These are phyloP conservation scores for Cercospora sesami DNA, from an alignment of 2,329 filamentous ascomycete genomes.

Conservation along the genomic window DNA sequence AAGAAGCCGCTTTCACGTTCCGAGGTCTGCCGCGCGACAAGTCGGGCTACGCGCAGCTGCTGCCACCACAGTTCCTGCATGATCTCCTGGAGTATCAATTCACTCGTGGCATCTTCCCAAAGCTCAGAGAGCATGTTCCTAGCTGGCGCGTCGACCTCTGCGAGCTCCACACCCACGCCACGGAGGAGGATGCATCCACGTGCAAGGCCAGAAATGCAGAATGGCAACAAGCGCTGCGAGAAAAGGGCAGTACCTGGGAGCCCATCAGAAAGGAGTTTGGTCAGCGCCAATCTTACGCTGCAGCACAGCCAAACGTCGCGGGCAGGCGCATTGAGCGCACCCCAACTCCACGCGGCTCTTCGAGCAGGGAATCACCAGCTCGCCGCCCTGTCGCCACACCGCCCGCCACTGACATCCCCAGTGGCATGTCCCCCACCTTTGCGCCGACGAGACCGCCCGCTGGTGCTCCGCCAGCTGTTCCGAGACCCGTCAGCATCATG, in stretches of 20 bases:
- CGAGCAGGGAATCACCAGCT: not conserved
- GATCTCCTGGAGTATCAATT: constrained; percentile 13
- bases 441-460: not conserved
- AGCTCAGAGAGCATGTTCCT: constrained; percentile 9
- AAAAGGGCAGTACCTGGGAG: constrained; percentile 13
- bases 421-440: not conserved
- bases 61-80: constrained; percentile 11
- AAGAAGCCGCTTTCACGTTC: constrained; percentile 13
- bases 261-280: constrained; percentile 6
- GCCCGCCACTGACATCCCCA: not conserved
- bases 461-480: not conserved
- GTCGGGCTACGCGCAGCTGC: constrained; percentile 9
- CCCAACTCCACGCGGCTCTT: not conserved
- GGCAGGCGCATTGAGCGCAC: not conserved
- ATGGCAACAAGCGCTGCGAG: constrained; percentile 7
- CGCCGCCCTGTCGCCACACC: not conserved
- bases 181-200: not conserved
- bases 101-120: constrained; percentile 10
- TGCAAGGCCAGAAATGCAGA: not conserved
- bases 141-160: constrained; percentile 11
- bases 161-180: constrained; percentile 4
- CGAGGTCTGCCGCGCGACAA: constrained; percentile 8
- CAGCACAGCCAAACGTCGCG: not conserved
- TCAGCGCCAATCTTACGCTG: not conserved
- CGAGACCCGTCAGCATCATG: not conserved